Base-by-base conservation (phyloP, 139 green algal species). In the Chlamydomonas applanata region DNA sequence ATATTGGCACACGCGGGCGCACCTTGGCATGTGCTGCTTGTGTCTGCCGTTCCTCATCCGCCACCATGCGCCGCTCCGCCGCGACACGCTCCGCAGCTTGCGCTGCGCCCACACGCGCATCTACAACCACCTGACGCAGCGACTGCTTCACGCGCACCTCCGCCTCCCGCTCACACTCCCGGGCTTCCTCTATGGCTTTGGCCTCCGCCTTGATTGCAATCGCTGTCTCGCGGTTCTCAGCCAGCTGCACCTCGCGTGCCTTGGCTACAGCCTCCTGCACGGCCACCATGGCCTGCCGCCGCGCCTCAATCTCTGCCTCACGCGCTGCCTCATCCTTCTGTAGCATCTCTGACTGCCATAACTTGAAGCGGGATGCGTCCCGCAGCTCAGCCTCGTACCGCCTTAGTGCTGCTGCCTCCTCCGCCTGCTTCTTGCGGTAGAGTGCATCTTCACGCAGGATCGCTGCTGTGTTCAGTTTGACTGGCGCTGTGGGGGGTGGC, bases 401-500 rank as follows among this genome's bases (percentile, higher is more conserved):
- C 76, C 88, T 74, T 7, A 93, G 82, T 59, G 73, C 75, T 29
- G 79, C 71, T 7, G 88, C 87, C 71, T 93, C 88, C 74, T 93
- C 79, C 40, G 64, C 49, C 87, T 93, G 87, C 81, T 90, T 90
- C 73, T 84, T 87, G 33, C 82, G 75, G 77, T 94, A 92, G 56
- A 94, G 59, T 2, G 87, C 88, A 61, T 94, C 89, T 73, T 96
- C 91, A 14, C 91, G 80, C 63, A 96, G 85, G 67, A 96, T 89
- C 34, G 89, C 87, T 2, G 91, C 87, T 33, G 89, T 83, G 25
- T 91, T 96, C 16, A 94, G 81, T 63, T 80, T 82, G 20, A 93
- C 86, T 53, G 83, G 65, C 2, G 85, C 83, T 29, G 46, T 70
- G 17, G 87, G 83, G 20, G 79, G 68, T 19, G 75, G 30, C 9